Evolutionary conservation across 768 basidiomycete species (phyloP).

Genomic region (Myochromella boudieri): DNA sequence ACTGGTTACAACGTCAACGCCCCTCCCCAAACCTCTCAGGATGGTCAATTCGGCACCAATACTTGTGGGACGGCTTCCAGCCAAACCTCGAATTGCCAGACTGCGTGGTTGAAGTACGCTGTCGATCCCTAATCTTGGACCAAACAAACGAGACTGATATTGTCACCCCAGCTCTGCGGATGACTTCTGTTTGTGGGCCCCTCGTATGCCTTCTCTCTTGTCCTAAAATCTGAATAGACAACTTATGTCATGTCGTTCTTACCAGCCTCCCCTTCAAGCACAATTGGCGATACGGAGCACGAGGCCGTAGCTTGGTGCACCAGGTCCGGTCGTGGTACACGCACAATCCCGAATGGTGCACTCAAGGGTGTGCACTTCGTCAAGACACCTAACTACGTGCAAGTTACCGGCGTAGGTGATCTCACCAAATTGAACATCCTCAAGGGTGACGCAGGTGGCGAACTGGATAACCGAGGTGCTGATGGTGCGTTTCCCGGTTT

Average conservation of each 20-base stretch:
- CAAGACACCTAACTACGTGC: slow-evolving; percentile 63
- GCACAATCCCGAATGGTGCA: slow-evolving; percentile 67
- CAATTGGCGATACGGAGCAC: slow-evolving; percentile 69
- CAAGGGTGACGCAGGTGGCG: slow-evolving; percentile 58
- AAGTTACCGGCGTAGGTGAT: slow-evolving; percentile 64
- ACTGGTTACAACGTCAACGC: slow-evolving; percentile 41
- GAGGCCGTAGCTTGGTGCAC: slow-evolving; percentile 77
- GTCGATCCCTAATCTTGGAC: slow-evolving; percentile 13
- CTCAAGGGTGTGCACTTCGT: slow-evolving; percentile 71
- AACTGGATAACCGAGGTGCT: slow-evolving; percentile 73
- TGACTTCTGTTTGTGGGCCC: slow-evolving; percentile 76
- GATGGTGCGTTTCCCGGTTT: slow-evolving; percentile 48
- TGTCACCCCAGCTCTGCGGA: slow-evolving; percentile 44
- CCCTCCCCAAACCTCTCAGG: slow-evolving; percentile 50
- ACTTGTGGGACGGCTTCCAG: slow-evolving; percentile 60
- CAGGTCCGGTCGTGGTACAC: slow-evolving; percentile 68
- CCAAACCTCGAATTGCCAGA: slow-evolving; percentile 68
- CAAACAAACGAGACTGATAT: not conserved
- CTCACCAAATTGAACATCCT: slow-evolving; percentile 66
- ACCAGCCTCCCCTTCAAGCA: slow-evolving; percentile 31
- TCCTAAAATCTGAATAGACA: not conserved
- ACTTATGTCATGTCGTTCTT: not conserved
- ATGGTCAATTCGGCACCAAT: slow-evolving; percentile 66
- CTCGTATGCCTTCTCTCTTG: slow-evolving; percentile 34
- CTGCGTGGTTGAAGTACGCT: slow-evolving; percentile 60